phyloP scores from a whole-genome alignment of 1,139 yeast genomes.

The Blastobotrys buckinghamii region DNA sequence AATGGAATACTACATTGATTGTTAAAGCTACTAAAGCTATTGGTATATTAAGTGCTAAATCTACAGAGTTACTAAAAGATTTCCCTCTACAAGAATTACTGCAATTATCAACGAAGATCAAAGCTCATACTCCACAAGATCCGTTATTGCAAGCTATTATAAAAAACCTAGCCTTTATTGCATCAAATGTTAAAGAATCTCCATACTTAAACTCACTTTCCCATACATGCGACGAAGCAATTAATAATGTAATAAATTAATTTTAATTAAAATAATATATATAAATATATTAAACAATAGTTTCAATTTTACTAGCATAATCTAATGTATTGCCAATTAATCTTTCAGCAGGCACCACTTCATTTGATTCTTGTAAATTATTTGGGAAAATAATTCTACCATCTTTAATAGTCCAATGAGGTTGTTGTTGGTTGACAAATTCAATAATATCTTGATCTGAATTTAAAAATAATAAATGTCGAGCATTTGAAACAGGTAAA shows the following conservation, averaged over 20 bases:
- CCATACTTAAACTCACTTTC: neutral
- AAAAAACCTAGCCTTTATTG: constrained; percentile 15
- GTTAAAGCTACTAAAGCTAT: constrained; percentile 19
- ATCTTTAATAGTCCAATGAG: constrained; percentile 58
- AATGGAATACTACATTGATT: constrained; percentile 12
- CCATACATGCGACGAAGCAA: constrained; percentile 3
- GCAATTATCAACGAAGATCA: constrained; percentile 4
- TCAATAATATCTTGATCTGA: constrained; percentile 58
- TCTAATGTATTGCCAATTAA: constrained; percentile 61
- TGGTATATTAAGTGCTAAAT: constrained; percentile 18
- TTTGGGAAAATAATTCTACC: constrained; percentile 55
- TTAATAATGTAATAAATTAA: constrained; percentile 1
- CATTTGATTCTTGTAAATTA: constrained; percentile 16
- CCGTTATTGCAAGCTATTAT: neutral
- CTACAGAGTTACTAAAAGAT: constrained; percentile 1
- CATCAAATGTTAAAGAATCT: constrained; percentile 12
- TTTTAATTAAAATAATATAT: too few relatives aligned
- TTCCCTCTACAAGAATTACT: constrained; percentile 7
- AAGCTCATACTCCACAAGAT: constrained; percentile 3
- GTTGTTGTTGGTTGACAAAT: constrained; percentile 47
- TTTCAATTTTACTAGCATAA: constrained; percentile 83
- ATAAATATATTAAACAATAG: constrained; percentile 49
- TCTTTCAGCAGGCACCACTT: constrained; percentile 31
- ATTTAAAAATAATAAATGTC: constrained; percentile 71
- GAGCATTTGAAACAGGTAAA: constrained; percentile 78